phyloP scores from a whole-genome alignment of 163 green algal genomes.

The Chlorella variabilis region DNA sequence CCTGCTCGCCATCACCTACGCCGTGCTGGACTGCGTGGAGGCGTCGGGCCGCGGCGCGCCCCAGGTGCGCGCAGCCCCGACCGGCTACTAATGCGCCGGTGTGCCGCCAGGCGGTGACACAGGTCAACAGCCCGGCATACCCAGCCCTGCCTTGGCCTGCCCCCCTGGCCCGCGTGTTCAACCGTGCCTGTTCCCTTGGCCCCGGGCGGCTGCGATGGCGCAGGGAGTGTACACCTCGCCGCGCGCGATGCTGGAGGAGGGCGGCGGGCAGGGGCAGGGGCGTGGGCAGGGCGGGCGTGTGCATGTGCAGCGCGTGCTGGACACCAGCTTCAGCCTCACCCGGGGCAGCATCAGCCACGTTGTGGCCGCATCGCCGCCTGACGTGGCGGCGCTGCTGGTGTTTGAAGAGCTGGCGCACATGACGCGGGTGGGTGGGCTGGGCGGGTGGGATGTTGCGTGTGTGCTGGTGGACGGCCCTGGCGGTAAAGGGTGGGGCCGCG shows the following conservation, averaged over 20 bases:
- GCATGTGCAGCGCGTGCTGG: not conserved
- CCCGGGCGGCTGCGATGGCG: no score
- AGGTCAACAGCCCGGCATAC: no score
- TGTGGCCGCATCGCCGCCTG: constrained; percentile 27
- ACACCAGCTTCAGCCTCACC: not conserved
- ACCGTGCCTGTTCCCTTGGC: no score
- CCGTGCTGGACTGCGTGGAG: constrained; percentile 41
- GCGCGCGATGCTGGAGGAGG: not conserved
- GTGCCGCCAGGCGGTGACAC: no score
- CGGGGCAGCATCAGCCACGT: constrained; percentile 22
- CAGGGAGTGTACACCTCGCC: constrained; percentile 23
- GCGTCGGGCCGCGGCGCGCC: not conserved
- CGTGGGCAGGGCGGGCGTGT: no score
- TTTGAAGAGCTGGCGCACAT: constrained; percentile 45
- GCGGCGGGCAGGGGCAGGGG: not conserved
- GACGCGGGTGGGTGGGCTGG: constrained; percentile 28
- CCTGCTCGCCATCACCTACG: constrained; percentile 43
- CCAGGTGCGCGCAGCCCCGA: not conserved
- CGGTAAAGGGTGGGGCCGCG: no score
- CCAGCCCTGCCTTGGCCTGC: no score
- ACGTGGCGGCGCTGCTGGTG: constrained; percentile 42
- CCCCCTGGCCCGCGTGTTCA: no score
- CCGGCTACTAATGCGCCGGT: no score
- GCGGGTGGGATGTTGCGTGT: not conserved
- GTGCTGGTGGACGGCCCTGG: not conserved